Base-by-base conservation (phyloP, 1,139 yeast genomes). In the Chernovozyma aurita region DNA sequence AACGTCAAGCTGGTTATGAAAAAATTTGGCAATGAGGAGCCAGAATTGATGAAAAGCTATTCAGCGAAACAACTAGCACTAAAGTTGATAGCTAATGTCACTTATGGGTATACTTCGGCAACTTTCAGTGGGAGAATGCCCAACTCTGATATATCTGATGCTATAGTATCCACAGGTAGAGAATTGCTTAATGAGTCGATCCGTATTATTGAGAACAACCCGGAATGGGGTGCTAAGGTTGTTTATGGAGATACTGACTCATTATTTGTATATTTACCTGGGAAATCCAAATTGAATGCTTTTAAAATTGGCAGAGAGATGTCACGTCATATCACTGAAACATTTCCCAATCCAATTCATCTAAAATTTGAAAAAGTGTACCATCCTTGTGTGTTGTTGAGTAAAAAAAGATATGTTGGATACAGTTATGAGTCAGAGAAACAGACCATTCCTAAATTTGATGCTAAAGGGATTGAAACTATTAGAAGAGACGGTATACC, bases 181-280 rank as follows among this genome's bases (percentile, higher is more conserved):
- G 97, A 90, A 55, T 82, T 88, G 0, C 59, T 92, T 36, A 80
- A 78, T 35, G 69, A 72, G 37, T 84, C 97, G 0, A 81, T 88
- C 29, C 73, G 73, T 3, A 52, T 73, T 35, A 88, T 92, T 37
- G 94, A 87, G 42, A 47, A 54, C 0, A 71, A 76, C 21, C 47
- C 50, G 1, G 53, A 67, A 24, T 85, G 87, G 85, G 90, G 92
- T 2, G 97, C 96, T 0, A 81, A 85, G 49, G 97, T 92, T 0
- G 95, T 92, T 0, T 92, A 92, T 57, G 98, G 98, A 4, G 98
- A 92, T 56, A 92, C 98, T 0, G 98, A 92, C 57, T 85, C 95
- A 30, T 61, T 92, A 36, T 92, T 92, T 68, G 90, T 92, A 2
- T 85, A 86, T 52, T 70, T 92, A 9, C 97, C 97, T 0, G 97